A percentile compares a stretch with the other conserved stretches of the same genome.
phyloP scores from a whole-genome alignment of 768 basidiomycete species.

The Floccularia luteovirens region DNA sequence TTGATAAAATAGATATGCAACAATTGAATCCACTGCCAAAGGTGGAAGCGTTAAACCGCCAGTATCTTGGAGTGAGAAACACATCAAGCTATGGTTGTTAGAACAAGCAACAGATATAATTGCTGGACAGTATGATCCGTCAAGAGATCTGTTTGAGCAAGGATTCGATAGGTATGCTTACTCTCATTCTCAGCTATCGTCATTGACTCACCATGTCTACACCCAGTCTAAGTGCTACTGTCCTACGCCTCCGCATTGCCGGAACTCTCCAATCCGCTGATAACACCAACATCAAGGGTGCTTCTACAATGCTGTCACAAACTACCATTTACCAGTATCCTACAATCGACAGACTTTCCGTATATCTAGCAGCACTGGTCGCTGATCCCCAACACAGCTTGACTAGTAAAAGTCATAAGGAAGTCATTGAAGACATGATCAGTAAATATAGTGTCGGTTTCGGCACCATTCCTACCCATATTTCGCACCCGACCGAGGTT shows the following conservation, averaged over 20 bases:
- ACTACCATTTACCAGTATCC: slow-evolving; percentile 34
- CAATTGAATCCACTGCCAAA: slow-evolving; percentile 4
- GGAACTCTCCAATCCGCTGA: slow-evolving; percentile 18
- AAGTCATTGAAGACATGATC: slow-evolving; percentile 27
- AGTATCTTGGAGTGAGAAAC: slow-evolving; percentile 4
- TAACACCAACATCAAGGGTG: slow-evolving; percentile 6
- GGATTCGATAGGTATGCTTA: slow-evolving; percentile 18
- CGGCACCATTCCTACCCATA: background rate
- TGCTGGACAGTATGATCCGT: slow-evolving; percentile 9
- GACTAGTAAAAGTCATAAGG: slow-evolving; percentile 2
- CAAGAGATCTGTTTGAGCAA: slow-evolving; percentile 19
- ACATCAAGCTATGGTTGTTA: slow-evolving; percentile 10
- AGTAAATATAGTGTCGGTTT: slow-evolving; percentile 22
- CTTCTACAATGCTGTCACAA: slow-evolving; percentile 26
- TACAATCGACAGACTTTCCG: slow-evolving; percentile 15
- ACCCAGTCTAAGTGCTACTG: slow-evolving; percentile 13
- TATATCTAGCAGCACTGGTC: slow-evolving; percentile 10
- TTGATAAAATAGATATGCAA: slow-evolving; percentile 1
- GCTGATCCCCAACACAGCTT: slow-evolving; percentile 2
- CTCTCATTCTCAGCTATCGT: background rate
- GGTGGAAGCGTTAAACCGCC: slow-evolving; percentile 3
- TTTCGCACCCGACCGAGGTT: background rate
- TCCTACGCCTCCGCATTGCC: slow-evolving; percentile 26
- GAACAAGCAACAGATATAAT: slow-evolving; percentile 17
- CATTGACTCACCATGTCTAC: slow-evolving; percentile 4